Evolutionary conservation across 1,284 basidiomycete species (phyloP).

Genomic region (Malassezia yamatoensis): DNA sequence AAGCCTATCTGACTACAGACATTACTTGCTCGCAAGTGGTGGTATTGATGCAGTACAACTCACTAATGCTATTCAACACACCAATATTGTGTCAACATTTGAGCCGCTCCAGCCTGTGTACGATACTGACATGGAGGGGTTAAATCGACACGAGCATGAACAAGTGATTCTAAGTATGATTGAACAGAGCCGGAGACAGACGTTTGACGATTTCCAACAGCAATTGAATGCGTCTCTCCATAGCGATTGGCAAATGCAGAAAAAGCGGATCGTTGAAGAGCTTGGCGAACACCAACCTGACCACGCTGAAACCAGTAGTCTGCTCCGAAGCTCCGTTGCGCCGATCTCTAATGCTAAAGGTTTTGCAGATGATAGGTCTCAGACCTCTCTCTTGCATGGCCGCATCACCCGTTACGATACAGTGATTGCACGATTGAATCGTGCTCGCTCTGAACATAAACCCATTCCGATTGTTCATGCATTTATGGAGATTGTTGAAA

Average conservation of each 20-base stretch:
- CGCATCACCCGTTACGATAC: slow-evolving; percentile 42
- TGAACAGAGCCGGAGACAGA: slow-evolving; percentile 74
- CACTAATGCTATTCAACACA: slow-evolving; percentile 65
- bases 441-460: slow-evolving; percentile 32
- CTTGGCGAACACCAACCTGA: slow-evolving; percentile 54
- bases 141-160: slow-evolving; percentile 80
- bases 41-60: slow-evolving; percentile 75
- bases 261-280: slow-evolving; percentile 80
- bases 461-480: slow-evolving; percentile 29
- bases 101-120: slow-evolving; percentile 75
- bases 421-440: slow-evolving; percentile 36
- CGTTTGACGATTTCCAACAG: slow-evolving; percentile 72
- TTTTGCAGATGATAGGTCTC: slow-evolving; percentile 10
- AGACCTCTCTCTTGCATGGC: slow-evolving; percentile 30
- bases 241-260: slow-evolving; percentile 78
- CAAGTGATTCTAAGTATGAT: slow-evolving; percentile 87
- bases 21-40: slow-evolving; percentile 67
- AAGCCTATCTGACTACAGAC: slow-evolving; percentile 12
- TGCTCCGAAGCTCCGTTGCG: slow-evolving; percentile 7
- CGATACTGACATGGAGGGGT: slow-evolving; percentile 73
- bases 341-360: not conserved
- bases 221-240: slow-evolving; percentile 65
- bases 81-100: slow-evolving; percentile 75
- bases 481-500: slow-evolving; percentile 31
- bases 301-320: slow-evolving; percentile 6